Percentiles rank a stretch among this genome's conserved stretches.
phyloP scores from a whole-genome alignment of 2,329 filamentous ascomycete genomes.

The Falciphora oryzae region DNA sequence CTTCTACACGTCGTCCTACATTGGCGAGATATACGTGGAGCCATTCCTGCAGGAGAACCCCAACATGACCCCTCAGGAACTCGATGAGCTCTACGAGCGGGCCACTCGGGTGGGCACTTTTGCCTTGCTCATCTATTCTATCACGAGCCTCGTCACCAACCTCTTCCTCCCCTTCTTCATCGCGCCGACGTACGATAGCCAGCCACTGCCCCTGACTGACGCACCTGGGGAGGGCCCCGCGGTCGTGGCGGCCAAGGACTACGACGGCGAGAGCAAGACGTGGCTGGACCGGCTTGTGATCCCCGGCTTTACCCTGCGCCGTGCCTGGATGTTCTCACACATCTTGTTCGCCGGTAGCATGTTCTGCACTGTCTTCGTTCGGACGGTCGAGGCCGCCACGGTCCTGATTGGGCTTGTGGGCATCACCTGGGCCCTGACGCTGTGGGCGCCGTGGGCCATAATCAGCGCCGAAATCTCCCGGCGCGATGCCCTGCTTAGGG shows the following conservation, averaged over 20 bases:
- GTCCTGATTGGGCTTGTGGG: slow-evolving; percentile 75
- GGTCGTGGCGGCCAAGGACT: slow-evolving; percentile 20
- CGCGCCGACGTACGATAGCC: slow-evolving; percentile 66
- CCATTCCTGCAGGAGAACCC: slow-evolving; percentile 73
- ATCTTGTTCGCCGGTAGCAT: slow-evolving; percentile 78
- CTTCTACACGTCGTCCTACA: slow-evolving; percentile 92
- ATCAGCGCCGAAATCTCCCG: slow-evolving; percentile 89
- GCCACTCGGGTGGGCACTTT: slow-evolving; percentile 85
- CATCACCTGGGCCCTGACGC: slow-evolving; percentile 84
- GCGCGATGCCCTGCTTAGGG: slow-evolving; percentile 57
- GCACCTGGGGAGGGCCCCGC: slow-evolving; percentile 27
- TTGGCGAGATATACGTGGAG: slow-evolving; percentile 88
- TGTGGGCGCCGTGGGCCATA: slow-evolving; percentile 94
- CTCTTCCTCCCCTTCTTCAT: slow-evolving; percentile 82
- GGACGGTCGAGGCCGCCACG: slow-evolving; percentile 64
- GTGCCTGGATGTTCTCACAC: slow-evolving; percentile 80
- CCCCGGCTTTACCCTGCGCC: slow-evolving; percentile 77
- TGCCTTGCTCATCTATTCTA: slow-evolving; percentile 80
- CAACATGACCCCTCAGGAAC: slow-evolving; percentile 67
- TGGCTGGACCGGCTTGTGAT: slow-evolving; percentile 63
- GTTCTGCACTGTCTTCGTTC: slow-evolving; percentile 76
- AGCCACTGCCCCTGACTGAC: slow-evolving; percentile 25
- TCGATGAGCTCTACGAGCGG: slow-evolving; percentile 74
- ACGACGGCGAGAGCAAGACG: slow-evolving; percentile 30
- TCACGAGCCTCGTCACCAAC: slow-evolving; percentile 77